Evolutionary conservation across 2,329 filamentous ascomycete genomes (phyloP).

Genomic region (Aspergillus intermedius): DNA sequence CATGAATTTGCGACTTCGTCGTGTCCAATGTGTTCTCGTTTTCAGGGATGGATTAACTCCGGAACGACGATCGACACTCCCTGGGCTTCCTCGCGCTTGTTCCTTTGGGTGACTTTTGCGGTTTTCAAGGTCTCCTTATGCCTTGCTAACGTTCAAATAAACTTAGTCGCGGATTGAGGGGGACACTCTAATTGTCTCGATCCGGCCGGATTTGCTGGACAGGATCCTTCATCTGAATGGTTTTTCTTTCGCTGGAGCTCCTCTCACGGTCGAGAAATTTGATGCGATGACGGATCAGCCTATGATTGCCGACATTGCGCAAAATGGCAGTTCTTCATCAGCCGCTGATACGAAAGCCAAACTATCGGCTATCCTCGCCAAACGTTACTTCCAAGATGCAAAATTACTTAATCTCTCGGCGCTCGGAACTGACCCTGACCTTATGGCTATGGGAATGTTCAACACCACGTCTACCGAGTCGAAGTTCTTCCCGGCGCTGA

Average conservation of each 20-base stretch:
- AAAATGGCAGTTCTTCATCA: constrained; percentile 36
- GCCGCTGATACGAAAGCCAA: constrained; percentile 59
- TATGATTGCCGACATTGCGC: constrained; percentile 19
- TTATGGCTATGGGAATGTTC: constrained; percentile 71
- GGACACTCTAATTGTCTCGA: constrained; percentile 62
- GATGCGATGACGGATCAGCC: constrained; percentile 22
- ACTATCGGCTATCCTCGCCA: constrained; percentile 63
- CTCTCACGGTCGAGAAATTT: constrained; percentile 50
- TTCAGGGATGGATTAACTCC: constrained; percentile 34
- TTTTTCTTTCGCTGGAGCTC: constrained; percentile 61
- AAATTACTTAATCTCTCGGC: constrained; percentile 81
- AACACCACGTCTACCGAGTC: constrained; percentile 62
- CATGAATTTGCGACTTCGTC: constrained; percentile 29
- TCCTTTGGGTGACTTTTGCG: constrained; percentile 31
- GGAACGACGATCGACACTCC: constrained; percentile 37
- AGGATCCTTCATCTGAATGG: constrained; percentile 62
- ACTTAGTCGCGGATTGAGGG: constrained; percentile 62
- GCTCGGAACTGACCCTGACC: constrained; percentile 64
- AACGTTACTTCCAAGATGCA: constrained; percentile 62
- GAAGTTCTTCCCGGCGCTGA: constrained; percentile 88
- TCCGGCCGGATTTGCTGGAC: constrained; percentile 58
- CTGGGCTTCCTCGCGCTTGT: constrained; percentile 24
- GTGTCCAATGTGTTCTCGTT: constrained; percentile 35
- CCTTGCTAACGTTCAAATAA: constrained; percentile 61
- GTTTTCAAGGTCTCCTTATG: constrained; percentile 41